Base-by-base conservation (phyloP, 2,329 filamentous ascomycete genomes). In the Sclerotinia sclerotiorum region DNA sequence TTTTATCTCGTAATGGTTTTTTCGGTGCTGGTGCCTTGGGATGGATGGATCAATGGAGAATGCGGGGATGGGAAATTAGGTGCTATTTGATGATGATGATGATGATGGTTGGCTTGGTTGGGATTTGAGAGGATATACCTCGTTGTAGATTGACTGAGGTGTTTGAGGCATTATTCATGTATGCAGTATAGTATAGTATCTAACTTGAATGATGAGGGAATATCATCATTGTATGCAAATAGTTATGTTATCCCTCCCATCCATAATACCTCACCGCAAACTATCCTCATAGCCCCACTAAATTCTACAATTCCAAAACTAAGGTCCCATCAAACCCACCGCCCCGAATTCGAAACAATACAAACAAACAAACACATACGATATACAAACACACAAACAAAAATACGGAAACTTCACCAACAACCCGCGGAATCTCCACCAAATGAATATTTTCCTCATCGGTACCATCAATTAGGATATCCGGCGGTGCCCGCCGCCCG, bases 211-310 rank as follows among this genome's bases (percentile, higher is more conserved):
- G 21, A 32, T 35, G 44, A 62, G 46, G 46, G 60, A 39, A 51
- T 42, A 51, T 46, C 13, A 39, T 13, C 8, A 27, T 54, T 49
- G 48, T 49, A 56, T 35, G 29, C 52, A 55, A 55, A 35, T 4
- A 13, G 11, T 55, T 55, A 51, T 24, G n/a, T 24, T 13, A 39
- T 39, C 29, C 35, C 46, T 17, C 15, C 32, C 29, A n/a, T 29
- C 29, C 7, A 35, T 35, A 8, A 27, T 24, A 39, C 29, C n/a
- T 24, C 42, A 35, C n/a, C 21, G 39, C 10, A 15, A 39, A 24
- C 54, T 13, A 57, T 57, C 60, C 60, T n/a, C 24, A 62, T 49
- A 51, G 46, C 46, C 60, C n/a, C 46, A 21, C 60, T 51, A 63
- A 5, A 32, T 63, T 51, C 46, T 42, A 63, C 11, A 58, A 58